Evolutionary conservation across 2,329 filamentous ascomycete species (phyloP).

Genomic region (Ophiosphaerella narmari): DNA sequence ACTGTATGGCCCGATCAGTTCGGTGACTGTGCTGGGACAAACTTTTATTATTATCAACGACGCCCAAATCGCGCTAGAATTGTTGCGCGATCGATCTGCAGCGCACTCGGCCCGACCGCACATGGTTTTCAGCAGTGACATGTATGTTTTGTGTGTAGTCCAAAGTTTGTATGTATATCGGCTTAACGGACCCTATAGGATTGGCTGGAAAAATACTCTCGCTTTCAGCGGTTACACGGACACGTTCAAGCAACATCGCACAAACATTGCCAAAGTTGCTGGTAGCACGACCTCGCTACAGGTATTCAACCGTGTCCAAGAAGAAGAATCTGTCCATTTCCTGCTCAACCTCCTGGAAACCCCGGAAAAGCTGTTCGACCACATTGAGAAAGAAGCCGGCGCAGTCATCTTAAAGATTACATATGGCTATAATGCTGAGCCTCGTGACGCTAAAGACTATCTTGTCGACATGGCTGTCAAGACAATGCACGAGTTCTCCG

Average conservation of each 20-base stretch:
- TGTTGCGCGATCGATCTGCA: constrained; percentile 26
- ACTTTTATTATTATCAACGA: constrained; percentile 39
- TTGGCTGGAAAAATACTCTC: constrained; percentile 31
- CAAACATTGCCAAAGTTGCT: constrained; percentile 33
- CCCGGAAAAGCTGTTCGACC: constrained; percentile 28
- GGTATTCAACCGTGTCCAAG: constrained; percentile 33
- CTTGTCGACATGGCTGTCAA: constrained; percentile 51
- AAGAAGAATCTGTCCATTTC: constrained; percentile 35
- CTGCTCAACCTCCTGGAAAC: constrained; percentile 28
- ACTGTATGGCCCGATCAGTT: constrained; percentile 38
- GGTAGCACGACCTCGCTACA: constrained; percentile 24
- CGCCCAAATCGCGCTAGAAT: constrained; percentile 28
- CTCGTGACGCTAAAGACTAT: constrained; percentile 46
- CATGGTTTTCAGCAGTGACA: constrained; percentile 29
- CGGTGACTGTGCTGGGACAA: constrained; percentile 33
- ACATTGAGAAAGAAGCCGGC: constrained; percentile 34
- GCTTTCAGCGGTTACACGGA: constrained; percentile 27
- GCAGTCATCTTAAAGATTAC: constrained; percentile 35
- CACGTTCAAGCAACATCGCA: constrained; percentile 28
- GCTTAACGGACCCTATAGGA: constrained; percentile 4
- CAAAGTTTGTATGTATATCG: neutral
- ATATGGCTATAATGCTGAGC: constrained; percentile 53
- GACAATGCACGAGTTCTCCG: constrained; percentile 49
- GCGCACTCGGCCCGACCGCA: constrained; percentile 27
- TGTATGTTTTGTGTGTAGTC: constrained; percentile 3